phyloP scores from a whole-genome alignment of 2,329 filamentous ascomycete genomes.

The Venturia oleaginea region DNA sequence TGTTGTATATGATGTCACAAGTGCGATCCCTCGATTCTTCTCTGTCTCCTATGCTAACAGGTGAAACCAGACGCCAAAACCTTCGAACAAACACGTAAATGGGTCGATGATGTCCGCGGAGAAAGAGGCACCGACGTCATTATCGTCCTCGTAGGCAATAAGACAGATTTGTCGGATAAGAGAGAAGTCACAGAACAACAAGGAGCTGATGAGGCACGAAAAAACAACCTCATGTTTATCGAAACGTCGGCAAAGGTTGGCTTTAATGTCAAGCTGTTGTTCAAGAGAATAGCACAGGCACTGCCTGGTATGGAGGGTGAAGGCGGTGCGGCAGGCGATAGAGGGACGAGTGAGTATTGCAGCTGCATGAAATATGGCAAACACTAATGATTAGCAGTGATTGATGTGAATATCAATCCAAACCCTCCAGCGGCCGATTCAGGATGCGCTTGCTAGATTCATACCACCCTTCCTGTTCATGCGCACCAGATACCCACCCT shows the following conservation, averaged over 20 bases:
- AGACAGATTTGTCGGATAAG: conserved; percentile 98
- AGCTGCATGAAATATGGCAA: not conserved
- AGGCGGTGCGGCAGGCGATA: conserved; percentile 38
- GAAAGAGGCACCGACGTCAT: conserved; percentile 98
- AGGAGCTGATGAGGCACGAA: conserved; percentile 96
- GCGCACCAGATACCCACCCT: conserved; percentile 1
- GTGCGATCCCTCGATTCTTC: conserved; percentile 35
- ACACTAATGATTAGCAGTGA: conserved; percentile 52
- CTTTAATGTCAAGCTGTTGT: conserved; percentile 95
- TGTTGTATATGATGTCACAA: conserved; percentile 97
- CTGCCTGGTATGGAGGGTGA: conserved; percentile 96
- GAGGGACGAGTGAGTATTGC: conserved; percentile 12
- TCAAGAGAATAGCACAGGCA: conserved; percentile 96
- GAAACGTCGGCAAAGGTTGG: conserved; percentile 97
- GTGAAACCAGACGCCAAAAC: conserved; percentile 66
- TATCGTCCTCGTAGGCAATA: conserved; percentile 96
- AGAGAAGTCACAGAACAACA: conserved; percentile 92
- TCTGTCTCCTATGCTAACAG: not conserved
- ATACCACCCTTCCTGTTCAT: not conserved
- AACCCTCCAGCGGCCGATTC: conserved; percentile 60
- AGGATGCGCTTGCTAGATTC: conserved; percentile 54
- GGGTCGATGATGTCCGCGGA: conserved; percentile 96
- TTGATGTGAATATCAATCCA: conserved; percentile 80
- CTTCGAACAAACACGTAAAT: conserved; percentile 98
- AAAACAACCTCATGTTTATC: conserved; percentile 97